These are phyloP conservation scores for Aspergillus funiculosus DNA, from an alignment of 495 filamentous ascomycete genomes.

Conservation along the genomic window DNA sequence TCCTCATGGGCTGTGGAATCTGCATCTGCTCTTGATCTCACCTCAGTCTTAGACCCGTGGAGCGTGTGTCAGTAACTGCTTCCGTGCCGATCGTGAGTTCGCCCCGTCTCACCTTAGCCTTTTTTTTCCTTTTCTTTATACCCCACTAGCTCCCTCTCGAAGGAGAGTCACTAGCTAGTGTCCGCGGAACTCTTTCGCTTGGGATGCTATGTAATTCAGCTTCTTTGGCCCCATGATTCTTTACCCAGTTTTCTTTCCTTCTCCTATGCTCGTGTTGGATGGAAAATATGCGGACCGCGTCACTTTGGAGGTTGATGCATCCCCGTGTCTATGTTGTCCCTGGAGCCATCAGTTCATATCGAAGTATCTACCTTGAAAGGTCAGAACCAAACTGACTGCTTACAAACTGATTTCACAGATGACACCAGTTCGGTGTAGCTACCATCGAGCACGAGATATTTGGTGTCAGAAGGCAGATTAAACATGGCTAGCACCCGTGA, in stretches of 20 bases:
- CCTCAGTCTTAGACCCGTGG: not conserved
- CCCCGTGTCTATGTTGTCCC: not conserved
- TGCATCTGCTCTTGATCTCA: conserved; percentile 2
- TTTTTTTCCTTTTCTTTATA: conserved; percentile 10
- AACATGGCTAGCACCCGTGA: conserved; percentile 46
- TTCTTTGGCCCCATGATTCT: not conserved
- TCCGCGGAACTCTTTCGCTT: not conserved
- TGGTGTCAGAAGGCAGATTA: conserved; percentile 24
- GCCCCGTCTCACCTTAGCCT: conserved; percentile 11
- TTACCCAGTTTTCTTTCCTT: not conserved
- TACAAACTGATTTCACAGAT: conserved; percentile 29
- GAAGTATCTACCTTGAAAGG: not conserved
- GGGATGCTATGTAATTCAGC: conserved; percentile 3
- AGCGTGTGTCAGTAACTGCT: conserved; percentile 3
- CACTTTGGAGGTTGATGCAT: not conserved
- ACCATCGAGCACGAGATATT: conserved; percentile 31
- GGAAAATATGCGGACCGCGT: no score
- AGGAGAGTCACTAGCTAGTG: conserved; percentile 9
- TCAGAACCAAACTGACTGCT: conserved; percentile 17
- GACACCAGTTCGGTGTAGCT: conserved; percentile 33
- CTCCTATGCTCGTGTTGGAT: no score
- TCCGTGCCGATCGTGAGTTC: conserved; percentile 40
- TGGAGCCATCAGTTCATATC: conserved; percentile 1
- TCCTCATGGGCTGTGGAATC: conserved; percentile 11
- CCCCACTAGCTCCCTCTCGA: conserved; percentile 16